Evolutionary conservation across 352 stramenopile species (phyloP), one percentile per base, ranked within the genome.

Genomic region (Thraustochytrium sp.): DNA sequence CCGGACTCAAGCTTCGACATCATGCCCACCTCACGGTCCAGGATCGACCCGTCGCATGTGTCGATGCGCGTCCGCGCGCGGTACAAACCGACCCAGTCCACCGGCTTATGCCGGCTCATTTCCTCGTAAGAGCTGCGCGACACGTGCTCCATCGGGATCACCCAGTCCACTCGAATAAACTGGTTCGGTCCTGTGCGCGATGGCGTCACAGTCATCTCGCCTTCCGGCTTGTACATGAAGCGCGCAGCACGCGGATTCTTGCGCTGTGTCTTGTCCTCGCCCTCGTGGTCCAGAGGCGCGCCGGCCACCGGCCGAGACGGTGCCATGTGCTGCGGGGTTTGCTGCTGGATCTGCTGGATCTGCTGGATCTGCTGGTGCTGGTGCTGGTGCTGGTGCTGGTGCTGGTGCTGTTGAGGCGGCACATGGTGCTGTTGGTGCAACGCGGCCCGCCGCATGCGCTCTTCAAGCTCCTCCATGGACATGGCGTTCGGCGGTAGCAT

Each of bases 161-260:
- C n/a, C 68, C 68, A 80, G 13, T 72, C 36, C 0, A 80, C 68
- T 31, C 26, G 63, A 26, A 80, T 80, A 26, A 72, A 80, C 18
- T 80, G 68, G 42, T 80, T 80, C 38, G 68, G 68, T 9, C 68
- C 68, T 9, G 68, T 80, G 48, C 53, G 68, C 31, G 46, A 18
- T 44, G 68, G 68, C 13, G 63, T 34, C 16, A 80, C 68, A 9
- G 21, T 46, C 68, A 80, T 80, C 8, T 48, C 21, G 23, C 68
- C 68, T 8, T 21, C 68, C 21, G 68, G 68, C 37, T 37, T 46
- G 18, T 51, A 80, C 31, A 80, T 46, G 42, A 80, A 80, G 8
- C 68, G 48, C n/a, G 68, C 68, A 21, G 51, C 40, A 13, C 68
- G 68, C n/a, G n/a, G 21, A 9, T 42, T n/a, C 44, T 80, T 80